Base-by-base conservation (phyloP, 1,284 basidiomycete species). In the Ganoderma meredithae region DNA sequence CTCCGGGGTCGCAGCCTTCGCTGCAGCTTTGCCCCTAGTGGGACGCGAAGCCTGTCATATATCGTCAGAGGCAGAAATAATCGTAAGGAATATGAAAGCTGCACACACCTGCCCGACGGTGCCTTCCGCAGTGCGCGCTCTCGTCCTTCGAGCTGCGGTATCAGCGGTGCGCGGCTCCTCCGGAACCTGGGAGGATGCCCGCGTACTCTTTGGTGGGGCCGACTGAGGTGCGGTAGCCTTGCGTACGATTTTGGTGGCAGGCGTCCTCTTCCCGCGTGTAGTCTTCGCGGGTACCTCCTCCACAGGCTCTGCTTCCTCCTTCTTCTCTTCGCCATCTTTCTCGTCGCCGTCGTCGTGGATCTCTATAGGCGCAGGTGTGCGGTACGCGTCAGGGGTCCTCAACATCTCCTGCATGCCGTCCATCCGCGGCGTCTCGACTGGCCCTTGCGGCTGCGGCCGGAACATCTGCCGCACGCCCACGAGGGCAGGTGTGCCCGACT, bases 321-420 rank as follows among this genome's bases (percentile, higher is more conserved):
- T 58, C 52, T 73, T 60, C 47, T 67, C 69, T 12, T 66, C 53
- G 49, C 70, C 60, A 1, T 62, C 64, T 9, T 59, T 36, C 36
- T 36, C 36, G 7, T 36, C 36, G 6, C 7, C 36, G 6, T 6
- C 59, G 10, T 59, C 25, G 10, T 25, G 33, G 3, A 8, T 22
- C 41, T 63, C 66, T 12, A 41, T 47, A 8, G 40, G 9, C 13
- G 52, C 39, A n/a, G 56, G 60, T 1, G 63, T 55, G 19, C 67
- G 68, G 65, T 75, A 74, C 8, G 65, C 77, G 1, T 64, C 74
- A 13, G 82, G 81, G 1, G 80, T 80, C 7, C 72, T 66, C 44
- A 82, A 71, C 77, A 82, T 80, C 66, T 81, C 79, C n/a, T 75
- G 74, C 60, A 82, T 69, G 19, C 81, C 81, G 27, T 79, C 77